Conservation (phyloP, 495 filamentous ascomycete species). For the Podospora bellae-mahoneyi region DNA sequence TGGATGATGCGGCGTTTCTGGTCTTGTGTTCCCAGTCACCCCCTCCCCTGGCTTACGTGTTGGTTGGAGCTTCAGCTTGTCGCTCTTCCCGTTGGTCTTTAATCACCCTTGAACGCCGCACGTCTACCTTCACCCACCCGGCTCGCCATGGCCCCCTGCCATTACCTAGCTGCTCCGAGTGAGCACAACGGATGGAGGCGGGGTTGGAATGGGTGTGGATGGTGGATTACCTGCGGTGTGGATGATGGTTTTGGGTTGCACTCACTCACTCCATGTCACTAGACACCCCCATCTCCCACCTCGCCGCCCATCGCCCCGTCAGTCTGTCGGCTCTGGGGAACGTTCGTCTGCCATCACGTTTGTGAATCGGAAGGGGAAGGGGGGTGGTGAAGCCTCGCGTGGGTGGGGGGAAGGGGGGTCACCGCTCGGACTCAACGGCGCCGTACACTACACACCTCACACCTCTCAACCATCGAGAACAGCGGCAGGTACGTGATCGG, state of each 20-base stretch:
- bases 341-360: not conserved
- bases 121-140: not conserved
- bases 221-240: not conserved
- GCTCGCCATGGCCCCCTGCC: not conserved
- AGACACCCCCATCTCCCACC: not conserved
- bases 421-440: not conserved
- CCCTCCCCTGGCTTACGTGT: not conserved
- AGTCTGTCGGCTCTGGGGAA: not conserved
- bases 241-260: not conserved
- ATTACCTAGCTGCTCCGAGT: not conserved
- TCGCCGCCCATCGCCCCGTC: conserved; percentile 3
- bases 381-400: not conserved
- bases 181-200: not conserved
- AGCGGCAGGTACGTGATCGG: not conserved
- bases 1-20: conserved; percentile 1
- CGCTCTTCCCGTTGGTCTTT: not conserved
- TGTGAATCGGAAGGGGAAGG: not conserved
- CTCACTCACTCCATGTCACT: not conserved
- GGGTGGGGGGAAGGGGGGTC: not conserved
- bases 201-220: not conserved
- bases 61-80: conserved; percentile 1
- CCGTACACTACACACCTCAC: not conserved
- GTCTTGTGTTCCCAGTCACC: not conserved
- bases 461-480: not conserved
- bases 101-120: not conserved